Percentiles rank a stretch among this genome's conserved stretches.
phyloP scores from a whole-genome alignment of 352 stramenopile genomes.

The Pythium sukuiense region DNA sequence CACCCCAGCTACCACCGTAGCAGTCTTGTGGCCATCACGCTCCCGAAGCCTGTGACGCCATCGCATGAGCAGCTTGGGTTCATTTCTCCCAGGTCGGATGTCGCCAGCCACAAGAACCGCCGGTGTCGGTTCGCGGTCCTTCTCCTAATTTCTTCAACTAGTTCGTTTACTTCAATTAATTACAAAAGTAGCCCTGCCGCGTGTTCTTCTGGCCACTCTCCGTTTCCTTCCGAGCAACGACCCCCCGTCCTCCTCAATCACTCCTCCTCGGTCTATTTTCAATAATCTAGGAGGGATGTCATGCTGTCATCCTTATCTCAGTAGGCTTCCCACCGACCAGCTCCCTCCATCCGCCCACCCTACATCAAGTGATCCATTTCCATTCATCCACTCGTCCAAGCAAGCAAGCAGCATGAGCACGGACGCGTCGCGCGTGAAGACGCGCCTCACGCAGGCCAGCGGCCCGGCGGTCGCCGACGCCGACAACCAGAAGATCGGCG shows the following conservation, averaged over 20 bases:
- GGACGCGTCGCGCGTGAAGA: slow-evolving; percentile 63
- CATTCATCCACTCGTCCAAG: background rate
- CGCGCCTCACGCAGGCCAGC: slow-evolving; percentile 76
- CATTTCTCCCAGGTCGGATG: background rate
- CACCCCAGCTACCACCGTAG: too few species aligned
- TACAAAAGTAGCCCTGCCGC: background rate
- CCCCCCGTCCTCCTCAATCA: background rate
- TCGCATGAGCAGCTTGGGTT: too few species aligned
- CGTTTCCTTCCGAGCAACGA: background rate
- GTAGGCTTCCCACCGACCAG: background rate
- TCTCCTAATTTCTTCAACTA: background rate
- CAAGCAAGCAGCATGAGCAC: slow-evolving; percentile 13
- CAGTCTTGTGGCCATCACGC: too few species aligned
- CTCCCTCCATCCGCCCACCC: background rate
- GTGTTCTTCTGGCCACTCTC: background rate
- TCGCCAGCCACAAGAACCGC: background rate
- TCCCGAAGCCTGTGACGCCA: too few species aligned
- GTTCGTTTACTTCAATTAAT: background rate
- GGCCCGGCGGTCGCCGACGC: slow-evolving; percentile 57
- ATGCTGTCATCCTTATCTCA: slow-evolving; percentile 1
- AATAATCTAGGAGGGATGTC: background rate
- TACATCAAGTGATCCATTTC: background rate
- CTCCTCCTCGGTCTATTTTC: background rate
- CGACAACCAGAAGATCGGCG: slow-evolving; percentile 75
- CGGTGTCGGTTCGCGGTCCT: background rate